Conservation (phyloP, 345 rosid species). For the Raphanus sativus region DNA sequence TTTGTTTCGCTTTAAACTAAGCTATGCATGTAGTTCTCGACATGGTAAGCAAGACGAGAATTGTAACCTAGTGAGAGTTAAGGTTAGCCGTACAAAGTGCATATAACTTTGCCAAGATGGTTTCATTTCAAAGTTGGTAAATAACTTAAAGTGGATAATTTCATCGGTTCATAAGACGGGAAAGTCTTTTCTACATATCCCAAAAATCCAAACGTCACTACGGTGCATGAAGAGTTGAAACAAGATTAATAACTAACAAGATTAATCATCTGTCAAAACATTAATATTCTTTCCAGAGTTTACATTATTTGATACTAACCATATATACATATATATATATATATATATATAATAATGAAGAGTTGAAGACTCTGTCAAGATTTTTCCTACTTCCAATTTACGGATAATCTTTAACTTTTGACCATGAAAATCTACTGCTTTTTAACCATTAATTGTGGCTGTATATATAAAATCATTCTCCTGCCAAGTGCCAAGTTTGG, state of each 20-base stretch:
- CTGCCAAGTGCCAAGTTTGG: background rate
- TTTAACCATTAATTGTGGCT: background rate
- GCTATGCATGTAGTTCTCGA: background rate
- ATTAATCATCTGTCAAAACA: background rate
- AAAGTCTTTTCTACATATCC: background rate
- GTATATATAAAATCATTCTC: background rate
- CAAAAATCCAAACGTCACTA: background rate
- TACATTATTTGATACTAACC: background rate
- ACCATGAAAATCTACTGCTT: background rate
- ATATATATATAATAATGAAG: no score
- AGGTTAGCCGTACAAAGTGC: slow-evolving; percentile 17
- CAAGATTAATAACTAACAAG: background rate
- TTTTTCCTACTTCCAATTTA: background rate
- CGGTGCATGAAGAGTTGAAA: background rate
- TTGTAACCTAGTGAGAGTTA: background rate
- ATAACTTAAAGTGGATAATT: background rate
- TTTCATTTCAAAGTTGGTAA: background rate
- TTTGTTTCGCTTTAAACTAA: background rate
- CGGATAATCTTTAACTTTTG: background rate
- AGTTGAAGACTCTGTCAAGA: background rate
- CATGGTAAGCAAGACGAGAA: background rate
- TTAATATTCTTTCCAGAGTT: background rate
- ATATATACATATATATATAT: background rate
- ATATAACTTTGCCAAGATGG: slow-evolving; percentile 3
- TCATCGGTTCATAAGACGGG: background rate